Evolutionary conservation across 1,284 basidiomycete genomes (phyloP), one percentile per base, ranked within the genome.

Genomic region (Ustilago hordei): DNA sequence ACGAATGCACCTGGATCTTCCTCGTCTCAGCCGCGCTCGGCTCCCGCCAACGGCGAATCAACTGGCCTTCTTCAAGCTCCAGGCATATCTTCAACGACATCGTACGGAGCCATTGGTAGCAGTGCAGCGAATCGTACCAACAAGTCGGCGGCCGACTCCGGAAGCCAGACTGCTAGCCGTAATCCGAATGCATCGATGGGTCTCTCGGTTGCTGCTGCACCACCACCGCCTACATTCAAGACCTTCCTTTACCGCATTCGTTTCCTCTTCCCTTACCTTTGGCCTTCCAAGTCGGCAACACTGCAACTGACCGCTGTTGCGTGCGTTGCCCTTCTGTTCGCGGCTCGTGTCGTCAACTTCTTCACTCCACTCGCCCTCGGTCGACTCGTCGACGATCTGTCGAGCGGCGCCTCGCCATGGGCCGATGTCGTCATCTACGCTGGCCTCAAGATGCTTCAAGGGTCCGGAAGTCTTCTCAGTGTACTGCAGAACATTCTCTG

Each of bases 261-360:
- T 57, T 90, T 90, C 64, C 88, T 95, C 41, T 87, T 89, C 32
- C 93, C 93, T 4, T 93, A 93, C 87, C 90, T 95, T 11, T 95
- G 93, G 93, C 93, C 93, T 7, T 89, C 89, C 60, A 91, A 91
- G 80, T 90, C 88, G 75, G 79, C 86, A 54, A 88, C 88, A 57
- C 88, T 95, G 7, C 93, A 94, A 86, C 82, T 91, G 39, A 86
- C 93, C 43, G 92, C 92, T n/a, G 90, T 79, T 8, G 69, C 92
- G 17, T 93, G 93, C 83, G 87, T 93, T 41, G 38, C 90, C 31
- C 88, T 95, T 54, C 88, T 95, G 39, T 75, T 92, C 28, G 78
- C 92, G 36, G 92, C 91, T n/a, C 92, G 94, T 17, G 85, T 91
- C 41, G 90, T 95, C 78, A 95, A 93, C 81, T 86, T 92, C 41